Percentiles rank a stretch among this genome's conserved stretches.
These are phyloP conservation scores for Phycomyces blakesleeanus DNA, from an alignment of 192 early-diverging fungal species.

Conservation along the genomic window DNA sequence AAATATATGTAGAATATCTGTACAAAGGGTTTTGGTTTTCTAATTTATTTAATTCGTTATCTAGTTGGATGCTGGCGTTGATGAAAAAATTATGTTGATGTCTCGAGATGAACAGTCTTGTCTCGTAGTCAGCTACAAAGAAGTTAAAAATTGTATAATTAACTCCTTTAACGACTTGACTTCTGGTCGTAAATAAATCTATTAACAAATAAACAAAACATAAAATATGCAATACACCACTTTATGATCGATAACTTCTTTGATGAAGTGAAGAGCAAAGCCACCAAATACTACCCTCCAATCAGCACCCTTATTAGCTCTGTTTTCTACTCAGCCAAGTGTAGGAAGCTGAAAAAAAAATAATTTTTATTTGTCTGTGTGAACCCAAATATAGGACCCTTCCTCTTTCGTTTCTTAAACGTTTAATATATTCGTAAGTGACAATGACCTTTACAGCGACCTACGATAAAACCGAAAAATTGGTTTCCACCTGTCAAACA, in stretches of 20 bases:
- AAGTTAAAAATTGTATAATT: conserved; percentile 90
- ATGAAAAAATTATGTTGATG: conserved; percentile 92
- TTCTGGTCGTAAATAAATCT: conserved; percentile 30
- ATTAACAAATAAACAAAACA: conserved; percentile 11
- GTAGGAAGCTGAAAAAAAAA: conserved; percentile 3
- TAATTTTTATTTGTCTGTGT: neutral
- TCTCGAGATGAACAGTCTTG: conserved; percentile 96
- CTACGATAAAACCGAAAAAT: neutral
- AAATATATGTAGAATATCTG: neutral
- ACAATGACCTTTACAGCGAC: neutral
- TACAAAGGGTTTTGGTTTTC: too few species aligned
- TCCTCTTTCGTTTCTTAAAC: conserved; percentile 1
- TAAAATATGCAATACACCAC: neutral
- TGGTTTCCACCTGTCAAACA: too few species aligned
- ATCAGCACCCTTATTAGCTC: neutral
- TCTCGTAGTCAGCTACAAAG: conserved; percentile 90
- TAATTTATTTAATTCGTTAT: neutral
- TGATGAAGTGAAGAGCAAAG: neutral
- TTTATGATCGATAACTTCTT: neutral
- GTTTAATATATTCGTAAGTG: neutral
- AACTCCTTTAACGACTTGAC: conserved; percentile 77
- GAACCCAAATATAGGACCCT: neutral
- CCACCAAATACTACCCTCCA: neutral
- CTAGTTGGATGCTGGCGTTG: conserved; percentile 88
- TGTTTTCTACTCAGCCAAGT: neutral